Conservation (phyloP, 768 basidiomycete species). For the Leccinum uliginosum region DNA sequence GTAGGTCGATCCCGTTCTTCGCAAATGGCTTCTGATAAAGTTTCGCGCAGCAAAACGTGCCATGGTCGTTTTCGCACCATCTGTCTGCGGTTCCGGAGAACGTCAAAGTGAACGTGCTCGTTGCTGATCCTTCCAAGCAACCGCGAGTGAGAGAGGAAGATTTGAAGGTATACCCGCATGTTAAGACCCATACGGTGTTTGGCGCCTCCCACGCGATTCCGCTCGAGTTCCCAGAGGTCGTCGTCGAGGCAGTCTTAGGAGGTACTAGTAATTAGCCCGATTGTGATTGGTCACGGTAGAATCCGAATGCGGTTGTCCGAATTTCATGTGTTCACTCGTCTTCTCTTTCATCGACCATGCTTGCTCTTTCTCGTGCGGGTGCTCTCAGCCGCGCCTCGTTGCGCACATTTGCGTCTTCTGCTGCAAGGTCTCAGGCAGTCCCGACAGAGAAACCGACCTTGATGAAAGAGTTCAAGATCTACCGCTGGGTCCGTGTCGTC, state of each 20-base stretch:
- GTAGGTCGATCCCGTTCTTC: neutral
- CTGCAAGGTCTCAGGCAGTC: constrained; percentile 32
- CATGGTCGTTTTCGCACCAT: constrained; percentile 19
- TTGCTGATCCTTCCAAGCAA: constrained; percentile 9
- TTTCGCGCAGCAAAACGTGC: constrained; percentile 16
- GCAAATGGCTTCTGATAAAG: neutral
- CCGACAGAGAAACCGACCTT: constrained; percentile 64
- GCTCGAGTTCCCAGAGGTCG: constrained; percentile 9
- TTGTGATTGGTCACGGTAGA: constrained; percentile 22
- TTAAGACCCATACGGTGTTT: constrained; percentile 2
- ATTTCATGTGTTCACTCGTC: constrained; percentile 13
- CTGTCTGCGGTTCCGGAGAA: constrained; percentile 5
- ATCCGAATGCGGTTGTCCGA: constrained; percentile 11
- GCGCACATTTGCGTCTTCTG: constrained; percentile 33
- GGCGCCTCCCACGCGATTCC: constrained; percentile 14
- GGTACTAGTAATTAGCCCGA: neutral
- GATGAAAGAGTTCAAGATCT: constrained; percentile 96
- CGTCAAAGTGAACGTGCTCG: constrained; percentile 9
- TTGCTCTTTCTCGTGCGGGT: constrained; percentile 6
- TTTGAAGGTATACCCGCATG: constrained; percentile 2
- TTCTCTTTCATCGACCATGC: constrained; percentile 5
- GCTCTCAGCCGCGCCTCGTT: constrained; percentile 7
- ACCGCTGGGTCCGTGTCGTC: constrained; percentile 74
- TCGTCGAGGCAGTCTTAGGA: constrained; percentile 13
- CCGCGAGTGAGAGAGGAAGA: constrained; percentile 1